Conservation (phyloP, 108 stramenopile genomes). For the Nitzschia inconspicua region DNA sequence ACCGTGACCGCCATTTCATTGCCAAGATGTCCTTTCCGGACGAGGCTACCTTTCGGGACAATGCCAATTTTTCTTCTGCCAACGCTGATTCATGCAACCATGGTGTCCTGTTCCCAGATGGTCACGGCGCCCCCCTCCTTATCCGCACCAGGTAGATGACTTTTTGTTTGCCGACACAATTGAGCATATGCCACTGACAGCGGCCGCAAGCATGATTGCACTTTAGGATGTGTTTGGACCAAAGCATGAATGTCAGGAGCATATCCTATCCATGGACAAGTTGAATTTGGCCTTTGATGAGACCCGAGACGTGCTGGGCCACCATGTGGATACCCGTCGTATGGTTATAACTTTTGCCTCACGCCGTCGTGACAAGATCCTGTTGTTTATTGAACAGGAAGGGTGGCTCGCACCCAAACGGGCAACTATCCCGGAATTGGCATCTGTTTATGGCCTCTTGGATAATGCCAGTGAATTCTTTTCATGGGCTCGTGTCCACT, state of each 20-base stretch:
- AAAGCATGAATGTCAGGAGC: not conserved
- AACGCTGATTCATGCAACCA: no score
- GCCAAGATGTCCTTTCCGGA: not conserved
- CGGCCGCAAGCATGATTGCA: constrained; percentile 4
- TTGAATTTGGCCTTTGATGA: not conserved
- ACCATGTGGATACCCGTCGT: not conserved
- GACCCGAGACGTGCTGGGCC: not conserved
- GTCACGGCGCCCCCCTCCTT: not conserved
- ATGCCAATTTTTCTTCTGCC: no score
- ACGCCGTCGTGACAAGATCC: not conserved
- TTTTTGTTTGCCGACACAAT: not conserved
- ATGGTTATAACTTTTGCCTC: not conserved
- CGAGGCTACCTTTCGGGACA: no score
- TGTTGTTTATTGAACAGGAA: constrained; percentile 4
- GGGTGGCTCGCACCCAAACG: no score
- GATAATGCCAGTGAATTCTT: no score
- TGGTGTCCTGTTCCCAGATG: no score
- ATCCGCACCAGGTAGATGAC: constrained; percentile 11
- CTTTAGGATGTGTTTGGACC: constrained; percentile 1
- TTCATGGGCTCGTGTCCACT: no score
- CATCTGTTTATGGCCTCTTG: no score
- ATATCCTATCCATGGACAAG: not conserved
- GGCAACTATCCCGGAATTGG: no score
- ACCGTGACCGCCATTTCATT: not conserved
- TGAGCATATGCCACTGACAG: not conserved